Base-by-base conservation (phyloP, 192 early-diverging fungal species). In the Chytriomyces sp. region DNA sequence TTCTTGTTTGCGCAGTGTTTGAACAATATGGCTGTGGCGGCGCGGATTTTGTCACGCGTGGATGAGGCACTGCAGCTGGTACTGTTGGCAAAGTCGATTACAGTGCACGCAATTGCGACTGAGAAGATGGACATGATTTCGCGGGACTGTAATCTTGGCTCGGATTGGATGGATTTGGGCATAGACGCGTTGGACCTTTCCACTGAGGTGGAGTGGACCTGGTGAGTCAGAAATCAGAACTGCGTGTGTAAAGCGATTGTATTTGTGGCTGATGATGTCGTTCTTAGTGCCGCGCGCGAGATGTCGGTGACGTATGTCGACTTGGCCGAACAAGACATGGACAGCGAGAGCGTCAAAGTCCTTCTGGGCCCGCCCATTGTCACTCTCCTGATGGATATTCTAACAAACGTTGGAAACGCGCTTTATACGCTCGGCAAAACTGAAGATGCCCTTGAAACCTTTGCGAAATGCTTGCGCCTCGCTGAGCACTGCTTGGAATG, bases 1-100 rank as follows among this genome's bases (percentile, higher is more conserved):
- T 45, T 62, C 61, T 35, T 43, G 16, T 7, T 9, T 28, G 71
- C 71, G 10, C 44, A 18, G 28, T 61, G 59, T 44, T 61, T 73
- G 28, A 73, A 63, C 71, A 73, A 73, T 61, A 61, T 73, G 59
- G 35, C 59, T 23, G 71, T 73, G 35, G 16, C 60, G 11, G 9
- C 7, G 10, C 71, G 71, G 23, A 57, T n/a, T 11, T 35, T 11
- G 13, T 18, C 24, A 11, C 61, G 23, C 20, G 9, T 43, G n/a
- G 61, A 13, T n/a, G 59, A 73, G 16, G 71, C 71, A 6, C 71
- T 73, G 53, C 13, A 10, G 2, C 53, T 13, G 8, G 53, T 45
- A 3, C 10, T n/a, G 43, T 6, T 20, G 26, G 71, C 71, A n/a
- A 62, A 61, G 71, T 18, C 7, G 9, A 45, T 47, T 6, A n/a